Evolutionary conservation across 768 basidiomycete species (phyloP).

Genomic region (Melanogaster broomeanus): DNA sequence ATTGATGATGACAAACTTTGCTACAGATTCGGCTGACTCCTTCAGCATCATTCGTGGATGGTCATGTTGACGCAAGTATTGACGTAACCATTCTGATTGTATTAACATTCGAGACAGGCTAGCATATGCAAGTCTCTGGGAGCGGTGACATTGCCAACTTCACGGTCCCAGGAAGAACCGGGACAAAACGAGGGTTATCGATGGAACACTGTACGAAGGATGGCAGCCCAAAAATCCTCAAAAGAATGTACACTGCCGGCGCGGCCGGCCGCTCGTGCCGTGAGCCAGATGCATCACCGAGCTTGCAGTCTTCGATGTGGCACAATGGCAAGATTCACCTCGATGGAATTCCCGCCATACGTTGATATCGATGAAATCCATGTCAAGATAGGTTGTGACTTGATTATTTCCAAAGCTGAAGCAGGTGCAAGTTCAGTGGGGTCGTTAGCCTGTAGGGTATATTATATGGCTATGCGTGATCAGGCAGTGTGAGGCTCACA

Average conservation of each 20-base stretch:
- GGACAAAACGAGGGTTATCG: conserved; percentile 86
- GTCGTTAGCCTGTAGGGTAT: no score
- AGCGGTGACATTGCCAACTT: conserved; percentile 92
- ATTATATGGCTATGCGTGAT: no score
- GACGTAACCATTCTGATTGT: conserved; percentile 89
- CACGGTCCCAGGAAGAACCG: conserved; percentile 94
- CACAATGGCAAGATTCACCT: conserved; percentile 65
- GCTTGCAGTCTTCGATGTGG: conserved; percentile 83
- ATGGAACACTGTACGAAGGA: conserved; percentile 87
- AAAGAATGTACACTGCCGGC: conserved; percentile 74
- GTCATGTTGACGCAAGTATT: conserved; percentile 88
- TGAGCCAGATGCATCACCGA: conserved; percentile 91
- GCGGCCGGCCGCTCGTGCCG: conserved; percentile 81
- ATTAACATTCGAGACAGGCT: conserved; percentile 47
- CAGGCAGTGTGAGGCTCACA: not conserved
- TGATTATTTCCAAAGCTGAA: conserved; percentile 58
- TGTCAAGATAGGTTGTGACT: conserved; percentile 81
- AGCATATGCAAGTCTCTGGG: conserved; percentile 92
- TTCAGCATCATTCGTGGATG: conserved; percentile 96
- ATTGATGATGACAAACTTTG: not conserved
- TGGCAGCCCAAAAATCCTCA: conserved; percentile 80
- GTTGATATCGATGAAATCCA: conserved; percentile 78
- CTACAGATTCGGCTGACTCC: conserved; percentile 77
- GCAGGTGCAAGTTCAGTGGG: conserved; percentile 38
- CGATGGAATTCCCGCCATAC: conserved; percentile 75